phyloP scores from a whole-genome alignment of 2,329 filamentous ascomycete species.

The Phoma sp. region DNA sequence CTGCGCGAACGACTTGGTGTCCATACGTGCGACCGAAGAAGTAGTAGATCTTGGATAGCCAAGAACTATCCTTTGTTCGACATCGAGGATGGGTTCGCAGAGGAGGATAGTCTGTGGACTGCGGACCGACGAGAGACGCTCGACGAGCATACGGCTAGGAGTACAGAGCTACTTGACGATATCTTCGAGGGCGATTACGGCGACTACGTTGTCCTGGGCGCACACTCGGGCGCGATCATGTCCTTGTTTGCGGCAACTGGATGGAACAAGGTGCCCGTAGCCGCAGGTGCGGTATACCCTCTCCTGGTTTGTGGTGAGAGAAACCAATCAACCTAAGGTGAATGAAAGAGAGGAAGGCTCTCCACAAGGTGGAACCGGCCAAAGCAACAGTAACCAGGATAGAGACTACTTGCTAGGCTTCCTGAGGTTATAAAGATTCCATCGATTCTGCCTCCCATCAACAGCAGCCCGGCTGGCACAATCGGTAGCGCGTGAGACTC shows the following conservation, averaged over 20 bases:
- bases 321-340: neutral
- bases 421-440: neutral
- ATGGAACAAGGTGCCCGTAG: slow-evolving; percentile 23
- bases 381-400: too few species aligned
- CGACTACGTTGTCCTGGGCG: slow-evolving; percentile 59
- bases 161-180: slow-evolving; percentile 53
- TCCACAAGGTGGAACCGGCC: neutral
- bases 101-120: slow-evolving; percentile 60
- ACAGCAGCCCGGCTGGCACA: slow-evolving; percentile 35
- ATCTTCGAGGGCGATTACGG: slow-evolving; percentile 56
- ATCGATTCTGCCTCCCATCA: neutral
- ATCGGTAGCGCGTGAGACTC: slow-evolving; percentile 30
- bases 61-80: slow-evolving; percentile 57
- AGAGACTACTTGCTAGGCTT: neutral
- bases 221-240: slow-evolving; percentile 63
- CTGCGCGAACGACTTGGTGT: slow-evolving; percentile 68
- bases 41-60: slow-evolving; percentile 59
- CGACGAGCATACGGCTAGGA: slow-evolving; percentile 12
- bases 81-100: slow-evolving; percentile 66
- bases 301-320: slow-evolving; percentile 14
- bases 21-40: slow-evolving; percentile 70
- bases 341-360: neutral
- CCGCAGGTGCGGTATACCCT: slow-evolving; percentile 23
- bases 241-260: slow-evolving; percentile 61
- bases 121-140: slow-evolving; percentile 25